Evolutionary conservation across 352 stramenopile genomes (phyloP), one percentile per base, ranked within the genome.

Genomic region (Globisporangium paroecandrum): DNA sequence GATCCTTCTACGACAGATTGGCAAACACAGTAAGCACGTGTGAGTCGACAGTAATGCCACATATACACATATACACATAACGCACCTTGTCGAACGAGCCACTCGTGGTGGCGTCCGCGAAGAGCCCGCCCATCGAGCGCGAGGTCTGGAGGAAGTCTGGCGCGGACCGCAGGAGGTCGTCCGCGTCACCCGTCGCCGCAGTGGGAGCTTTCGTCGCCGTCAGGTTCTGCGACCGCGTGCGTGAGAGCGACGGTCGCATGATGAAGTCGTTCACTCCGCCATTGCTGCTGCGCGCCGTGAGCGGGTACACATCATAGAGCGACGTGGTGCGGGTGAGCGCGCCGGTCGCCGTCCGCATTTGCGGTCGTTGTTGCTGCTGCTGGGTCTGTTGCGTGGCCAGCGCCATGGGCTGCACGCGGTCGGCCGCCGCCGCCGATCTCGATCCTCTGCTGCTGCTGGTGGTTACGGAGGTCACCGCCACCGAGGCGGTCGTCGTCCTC

Each of bases 261-360:
- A 69, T 66, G 0, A 62, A 62, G 2, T 46, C 32, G 57, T 24
- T n/a, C 46, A 10, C 51, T 4, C 72, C 57, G 32, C 22, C 20
- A 34, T 25, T 32, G 29, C 32, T 32, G 10, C 7, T 34, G 41
- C 76, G 77, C 46, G 79, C 72, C 57, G 74, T 82, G 15, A 91
- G 77, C 71, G 83, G 79, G 64, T 89, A 91, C 75, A 77, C 81
- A 58, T 87, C 83, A 76, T 91, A 91, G 70, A 91, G 83, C 85
- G 65, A 70, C 46, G 18, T 65, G 22, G 51, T 22, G 32, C 29
- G 34, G 38, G 64, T 46, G 41, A 54, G 64, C 36, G 60, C 32
- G 54, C 53, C 6, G 3, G 22, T 27, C 43, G 60, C 24, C 20
- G 36, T 54, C 20, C 38, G 38, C 58, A 55, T 4, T 20, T 36